phyloP scores from a whole-genome alignment of 1,284 basidiomycete species.

The Neotropicomus parvogracilis region DNA sequence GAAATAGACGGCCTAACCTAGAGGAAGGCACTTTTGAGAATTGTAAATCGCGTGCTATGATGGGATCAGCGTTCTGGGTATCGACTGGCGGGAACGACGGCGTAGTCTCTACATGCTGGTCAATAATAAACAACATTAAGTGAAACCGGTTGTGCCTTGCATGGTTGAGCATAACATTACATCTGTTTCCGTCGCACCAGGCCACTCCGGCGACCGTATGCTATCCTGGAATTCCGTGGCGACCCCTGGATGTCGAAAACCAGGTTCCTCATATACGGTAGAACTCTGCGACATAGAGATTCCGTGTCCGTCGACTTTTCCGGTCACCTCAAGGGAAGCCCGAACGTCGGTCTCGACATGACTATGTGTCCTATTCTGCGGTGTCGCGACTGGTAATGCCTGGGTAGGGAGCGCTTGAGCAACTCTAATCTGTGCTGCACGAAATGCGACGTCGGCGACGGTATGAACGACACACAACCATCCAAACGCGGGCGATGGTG shows the following conservation, averaged over 20 bases:
- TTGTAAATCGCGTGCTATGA: conserved; percentile 49
- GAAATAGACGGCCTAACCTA: conserved; percentile 80
- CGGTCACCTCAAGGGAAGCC: background rate
- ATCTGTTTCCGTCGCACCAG: background rate
- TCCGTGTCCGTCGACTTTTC: background rate
- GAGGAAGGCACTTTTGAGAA: conserved; percentile 87
- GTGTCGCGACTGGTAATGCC: background rate
- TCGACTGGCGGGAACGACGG: background rate
- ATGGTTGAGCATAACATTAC: conserved; percentile 3
- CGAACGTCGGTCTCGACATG: too few relatives aligned
- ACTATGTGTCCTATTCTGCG: background rate
- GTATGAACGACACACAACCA: conserved; percentile 65
- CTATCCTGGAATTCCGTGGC: background rate
- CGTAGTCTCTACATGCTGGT: conserved; percentile 10
- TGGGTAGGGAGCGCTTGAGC: conserved; percentile 36
- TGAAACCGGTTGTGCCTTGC: background rate
- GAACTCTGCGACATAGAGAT: background rate
- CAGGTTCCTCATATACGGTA: background rate
- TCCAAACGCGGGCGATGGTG: conserved; percentile 64
- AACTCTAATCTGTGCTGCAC: conserved; percentile 57
- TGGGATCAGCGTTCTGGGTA: background rate
- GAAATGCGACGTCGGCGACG: conserved; percentile 52
- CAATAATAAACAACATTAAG: conserved; percentile 1
- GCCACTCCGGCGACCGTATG: background rate
- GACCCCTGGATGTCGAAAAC: background rate